phyloP scores from a whole-genome alignment of 2,329 filamentous ascomycete species.

The Calcarisporium arbuscula region DNA sequence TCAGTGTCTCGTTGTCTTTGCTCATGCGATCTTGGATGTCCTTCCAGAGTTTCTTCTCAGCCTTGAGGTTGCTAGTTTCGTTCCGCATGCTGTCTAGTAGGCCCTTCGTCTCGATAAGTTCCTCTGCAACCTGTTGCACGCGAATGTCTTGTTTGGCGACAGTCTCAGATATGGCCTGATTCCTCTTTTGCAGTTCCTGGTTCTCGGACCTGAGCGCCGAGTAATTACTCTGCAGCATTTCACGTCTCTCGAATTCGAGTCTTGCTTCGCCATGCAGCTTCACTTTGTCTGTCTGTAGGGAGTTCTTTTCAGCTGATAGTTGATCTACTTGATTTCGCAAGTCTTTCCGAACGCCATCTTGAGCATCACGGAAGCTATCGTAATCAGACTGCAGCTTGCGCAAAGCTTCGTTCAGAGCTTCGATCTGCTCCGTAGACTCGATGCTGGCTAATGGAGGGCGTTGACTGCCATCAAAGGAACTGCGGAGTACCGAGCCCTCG shows the following conservation, averaged over 20 bases:
- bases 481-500: slow-evolving; percentile 63
- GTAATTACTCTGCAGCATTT: slow-evolving; percentile 86
- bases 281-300: slow-evolving; percentile 75
- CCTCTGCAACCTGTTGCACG: slow-evolving; percentile 87
- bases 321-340: slow-evolving; percentile 80
- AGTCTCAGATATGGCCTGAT: slow-evolving; percentile 68
- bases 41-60: slow-evolving; percentile 92
- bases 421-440: slow-evolving; percentile 49
- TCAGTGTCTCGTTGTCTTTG: slow-evolving; percentile 79
- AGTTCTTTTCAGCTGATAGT: slow-evolving; percentile 73
- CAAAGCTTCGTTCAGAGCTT: slow-evolving; percentile 65
- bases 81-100: slow-evolving; percentile 81
- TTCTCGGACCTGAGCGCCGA: slow-evolving; percentile 80
- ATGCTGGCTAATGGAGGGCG: slow-evolving; percentile 52
- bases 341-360: slow-evolving; percentile 71
- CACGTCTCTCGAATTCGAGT: slow-evolving; percentile 75
- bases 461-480: slow-evolving; percentile 55
- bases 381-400: slow-evolving; percentile 87
- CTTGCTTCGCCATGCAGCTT: slow-evolving; percentile 74
- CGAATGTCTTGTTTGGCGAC: slow-evolving; percentile 85
- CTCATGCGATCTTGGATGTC: slow-evolving; percentile 82
- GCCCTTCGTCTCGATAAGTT: slow-evolving; percentile 79
- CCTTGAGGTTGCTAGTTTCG: slow-evolving; percentile 87
- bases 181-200: slow-evolving; percentile 76
- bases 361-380: slow-evolving; percentile 82